Evolutionary conservation across 192 early-diverging fungal species (phyloP).

Genomic region (Backusella mclennaniae): DNA sequence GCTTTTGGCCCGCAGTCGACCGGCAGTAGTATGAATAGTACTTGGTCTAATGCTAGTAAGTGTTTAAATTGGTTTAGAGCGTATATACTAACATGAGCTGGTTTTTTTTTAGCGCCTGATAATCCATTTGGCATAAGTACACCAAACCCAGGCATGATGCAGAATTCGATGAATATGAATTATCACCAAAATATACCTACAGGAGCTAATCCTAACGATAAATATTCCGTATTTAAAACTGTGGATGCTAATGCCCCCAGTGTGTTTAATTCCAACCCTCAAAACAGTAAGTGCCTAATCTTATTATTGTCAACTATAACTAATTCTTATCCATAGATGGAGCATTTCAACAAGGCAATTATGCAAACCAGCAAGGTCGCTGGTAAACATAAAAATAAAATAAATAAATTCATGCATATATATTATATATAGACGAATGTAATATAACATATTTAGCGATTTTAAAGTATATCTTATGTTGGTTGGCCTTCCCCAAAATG

Average conservation of each 20-base stretch:
- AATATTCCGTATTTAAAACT: constrained; percentile 33
- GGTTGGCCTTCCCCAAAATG: background rate
- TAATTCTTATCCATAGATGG: constrained; percentile 2
- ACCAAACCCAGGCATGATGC: background rate
- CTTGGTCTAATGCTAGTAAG: constrained; percentile 32
- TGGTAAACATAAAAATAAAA: constrained; percentile 1
- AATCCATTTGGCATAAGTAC: constrained; percentile 32
- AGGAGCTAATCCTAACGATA: constrained; percentile 18
- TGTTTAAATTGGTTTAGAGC: background rate
- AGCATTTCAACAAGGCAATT: background rate
- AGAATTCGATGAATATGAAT: background rate
- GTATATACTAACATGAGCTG: background rate
- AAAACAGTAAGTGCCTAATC: background rate
- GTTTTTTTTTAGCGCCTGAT: constrained; percentile 24
- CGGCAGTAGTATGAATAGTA: constrained; percentile 7
- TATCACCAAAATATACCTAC: constrained; percentile 1
- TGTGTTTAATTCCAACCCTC: constrained; percentile 21
- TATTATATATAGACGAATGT: background rate
- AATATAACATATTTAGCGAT: background rate
- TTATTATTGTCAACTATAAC: background rate
- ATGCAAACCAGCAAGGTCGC: background rate
- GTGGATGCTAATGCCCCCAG: constrained; percentile 23
- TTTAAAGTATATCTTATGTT: background rate
- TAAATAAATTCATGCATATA: background rate
- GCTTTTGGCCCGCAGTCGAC: background rate